These are phyloP conservation scores for Tulasnella sp. DNA, from an alignment of 768 basidiomycete genomes.

Conservation along the genomic window DNA sequence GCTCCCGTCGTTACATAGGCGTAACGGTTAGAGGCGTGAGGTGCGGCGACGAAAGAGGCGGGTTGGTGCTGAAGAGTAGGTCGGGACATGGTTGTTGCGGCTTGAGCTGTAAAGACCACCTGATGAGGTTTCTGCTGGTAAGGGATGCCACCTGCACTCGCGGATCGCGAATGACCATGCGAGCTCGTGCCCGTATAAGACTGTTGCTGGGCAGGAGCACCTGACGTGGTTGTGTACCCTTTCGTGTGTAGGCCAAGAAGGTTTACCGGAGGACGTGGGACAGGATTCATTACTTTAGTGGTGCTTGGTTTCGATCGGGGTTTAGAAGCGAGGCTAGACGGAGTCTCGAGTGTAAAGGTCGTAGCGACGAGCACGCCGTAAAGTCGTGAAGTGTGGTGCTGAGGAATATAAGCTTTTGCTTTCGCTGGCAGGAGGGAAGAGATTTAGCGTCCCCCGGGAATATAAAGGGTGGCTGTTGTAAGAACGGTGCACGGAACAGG, in stretches of 20 bases:
- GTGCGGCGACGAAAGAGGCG: not conserved
- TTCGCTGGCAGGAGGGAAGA: not conserved
- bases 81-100: slow-evolving; percentile 3
- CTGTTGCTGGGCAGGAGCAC: not conserved
- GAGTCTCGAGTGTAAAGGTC: slow-evolving; percentile 6
- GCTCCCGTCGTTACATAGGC: not conserved
- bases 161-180: not conserved
- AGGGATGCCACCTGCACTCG: not conserved
- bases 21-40: slow-evolving; percentile 5
- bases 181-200: not conserved
- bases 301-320: not conserved
- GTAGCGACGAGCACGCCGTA: slow-evolving; percentile 3
- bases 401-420: not conserved
- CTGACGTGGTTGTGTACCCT: not conserved
- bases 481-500: not conserved
- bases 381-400: slow-evolving; percentile 6
- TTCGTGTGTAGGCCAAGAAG: not conserved
- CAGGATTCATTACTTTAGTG: not conserved
- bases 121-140: not conserved
- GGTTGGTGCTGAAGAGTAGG: slow-evolving; percentile 3
- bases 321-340: not conserved
- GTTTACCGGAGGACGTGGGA: not conserved
- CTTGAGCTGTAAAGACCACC: not conserved
- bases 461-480: not conserved
- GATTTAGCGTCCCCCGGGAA: not conserved